phyloP scores from a whole-genome alignment of 306 rosid genomes.

The Prunus padus region DNA sequence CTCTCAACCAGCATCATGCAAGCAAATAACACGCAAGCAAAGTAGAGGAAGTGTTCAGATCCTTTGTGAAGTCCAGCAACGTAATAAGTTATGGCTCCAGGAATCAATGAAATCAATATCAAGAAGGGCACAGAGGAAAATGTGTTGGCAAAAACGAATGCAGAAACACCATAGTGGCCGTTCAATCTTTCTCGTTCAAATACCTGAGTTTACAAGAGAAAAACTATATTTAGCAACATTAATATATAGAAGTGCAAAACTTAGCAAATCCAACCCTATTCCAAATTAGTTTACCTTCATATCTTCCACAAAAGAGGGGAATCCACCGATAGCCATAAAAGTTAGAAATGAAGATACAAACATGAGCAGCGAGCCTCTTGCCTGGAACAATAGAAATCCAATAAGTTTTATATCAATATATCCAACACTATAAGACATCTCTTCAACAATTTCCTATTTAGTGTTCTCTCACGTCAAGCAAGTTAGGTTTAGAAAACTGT shows the following conservation, averaged over 20 bases:
- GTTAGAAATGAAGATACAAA: slow-evolving; percentile 52
- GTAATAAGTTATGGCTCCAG: slow-evolving; percentile 54
- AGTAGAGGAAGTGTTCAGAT: slow-evolving; percentile 40
- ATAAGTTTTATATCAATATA: too few relatives aligned
- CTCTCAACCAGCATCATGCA: slow-evolving; percentile 68
- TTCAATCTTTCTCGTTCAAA: slow-evolving; percentile 68
- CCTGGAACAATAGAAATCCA: slow-evolving; percentile 35
- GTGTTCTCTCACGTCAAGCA: too few relatives aligned
- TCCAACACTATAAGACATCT: too few relatives aligned
- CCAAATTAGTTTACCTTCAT: slow-evolving; percentile 46
- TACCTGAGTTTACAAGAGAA: slow-evolving; percentile 32
- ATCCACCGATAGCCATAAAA: slow-evolving; percentile 79
- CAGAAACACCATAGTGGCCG: slow-evolving; percentile 61
- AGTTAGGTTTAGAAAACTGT: too few relatives aligned
- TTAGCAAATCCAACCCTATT: neutral
- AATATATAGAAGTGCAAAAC: too few relatives aligned
- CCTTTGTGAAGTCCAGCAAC: slow-evolving; percentile 54
- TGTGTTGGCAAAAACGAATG: slow-evolving; percentile 63
- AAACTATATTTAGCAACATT: neutral
- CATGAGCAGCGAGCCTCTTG: slow-evolving; percentile 54
- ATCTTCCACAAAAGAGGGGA: slow-evolving; percentile 73
- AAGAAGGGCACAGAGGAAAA: slow-evolving; percentile 59
- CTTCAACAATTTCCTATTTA: too few relatives aligned
- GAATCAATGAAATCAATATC: slow-evolving; percentile 41
- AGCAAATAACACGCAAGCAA: slow-evolving; percentile 31